Evolutionary conservation across 2,329 filamentous ascomycete species (phyloP).

Genomic region (Verticillium nonalfalfae): DNA sequence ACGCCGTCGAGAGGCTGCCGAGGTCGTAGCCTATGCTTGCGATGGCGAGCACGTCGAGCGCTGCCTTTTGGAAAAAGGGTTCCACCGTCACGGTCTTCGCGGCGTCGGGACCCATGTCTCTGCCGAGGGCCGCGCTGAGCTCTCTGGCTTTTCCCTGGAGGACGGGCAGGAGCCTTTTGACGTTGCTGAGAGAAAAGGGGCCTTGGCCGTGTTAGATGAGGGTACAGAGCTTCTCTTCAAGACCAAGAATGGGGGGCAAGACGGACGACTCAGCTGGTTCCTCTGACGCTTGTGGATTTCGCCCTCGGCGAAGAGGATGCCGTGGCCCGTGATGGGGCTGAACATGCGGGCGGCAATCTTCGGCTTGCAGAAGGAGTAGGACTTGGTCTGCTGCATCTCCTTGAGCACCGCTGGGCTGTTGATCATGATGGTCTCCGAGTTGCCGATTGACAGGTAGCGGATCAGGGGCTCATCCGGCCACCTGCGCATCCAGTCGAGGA

Average conservation of each 20-base stretch:
- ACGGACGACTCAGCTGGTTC: slow-evolving; percentile 20
- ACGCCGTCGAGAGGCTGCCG: slow-evolving; percentile 15
- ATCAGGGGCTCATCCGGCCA: slow-evolving; percentile 29
- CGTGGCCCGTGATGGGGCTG: slow-evolving; percentile 25
- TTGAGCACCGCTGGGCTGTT: slow-evolving; percentile 27
- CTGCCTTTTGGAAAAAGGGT: slow-evolving; percentile 20
- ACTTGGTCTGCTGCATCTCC: slow-evolving; percentile 30
- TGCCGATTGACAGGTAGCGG: slow-evolving; percentile 26
- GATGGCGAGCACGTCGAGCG: slow-evolving; percentile 26
- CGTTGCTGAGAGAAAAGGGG: slow-evolving; percentile 26
- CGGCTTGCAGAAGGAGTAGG: slow-evolving; percentile 30
- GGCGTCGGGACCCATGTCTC: slow-evolving; percentile 13
- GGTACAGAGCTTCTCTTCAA: not conserved
- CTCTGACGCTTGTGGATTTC: slow-evolving; percentile 25
- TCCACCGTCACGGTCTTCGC: slow-evolving; percentile 21
- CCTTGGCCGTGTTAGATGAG: slow-evolving; percentile 10
- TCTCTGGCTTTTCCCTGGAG: slow-evolving; percentile 24
- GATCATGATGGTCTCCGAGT: slow-evolving; percentile 28
- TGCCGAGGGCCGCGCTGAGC: slow-evolving; percentile 21
- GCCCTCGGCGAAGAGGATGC: slow-evolving; percentile 29
- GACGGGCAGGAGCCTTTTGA: slow-evolving; percentile 28
- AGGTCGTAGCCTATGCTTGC: slow-evolving; percentile 26
- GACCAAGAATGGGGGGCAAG: not conserved
- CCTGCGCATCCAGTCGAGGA: slow-evolving; percentile 22
- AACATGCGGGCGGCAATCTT: slow-evolving; percentile 23